Evolutionary conservation across 2,329 filamentous ascomycete genomes (phyloP).

Genomic region (Apiospora koreana): DNA sequence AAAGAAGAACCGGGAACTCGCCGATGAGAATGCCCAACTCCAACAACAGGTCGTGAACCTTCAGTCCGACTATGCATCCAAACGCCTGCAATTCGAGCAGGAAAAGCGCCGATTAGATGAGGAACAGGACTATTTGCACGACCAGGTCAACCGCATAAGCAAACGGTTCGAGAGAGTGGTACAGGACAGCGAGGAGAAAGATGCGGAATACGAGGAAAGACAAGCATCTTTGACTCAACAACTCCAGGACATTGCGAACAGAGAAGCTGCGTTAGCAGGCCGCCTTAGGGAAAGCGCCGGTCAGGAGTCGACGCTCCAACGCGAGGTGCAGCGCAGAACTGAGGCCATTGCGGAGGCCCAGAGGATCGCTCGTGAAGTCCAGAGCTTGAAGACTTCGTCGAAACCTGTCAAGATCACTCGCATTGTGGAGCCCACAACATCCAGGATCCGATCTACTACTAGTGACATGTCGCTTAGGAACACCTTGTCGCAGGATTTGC

Average conservation of each 20-base stretch:
- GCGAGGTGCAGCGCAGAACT: slow-evolving; percentile 18
- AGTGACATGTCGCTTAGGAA: slow-evolving; percentile 38
- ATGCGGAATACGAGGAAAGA: slow-evolving; percentile 20
- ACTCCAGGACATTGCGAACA: slow-evolving; percentile 23
- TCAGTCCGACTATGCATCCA: slow-evolving; percentile 20
- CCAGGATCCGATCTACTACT: slow-evolving; percentile 25
- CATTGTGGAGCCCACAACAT: slow-evolving; percentile 29
- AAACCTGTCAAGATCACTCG: slow-evolving; percentile 35
- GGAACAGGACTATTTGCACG: slow-evolving; percentile 35
- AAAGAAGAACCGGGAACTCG: slow-evolving; percentile 23
- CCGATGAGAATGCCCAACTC: slow-evolving; percentile 25
- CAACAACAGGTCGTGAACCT: slow-evolving; percentile 26
- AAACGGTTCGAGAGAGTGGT: slow-evolving; percentile 31
- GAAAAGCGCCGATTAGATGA: slow-evolving; percentile 23
- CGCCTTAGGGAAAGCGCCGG: slow-evolving; percentile 22
- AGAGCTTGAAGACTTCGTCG: slow-evolving; percentile 28
- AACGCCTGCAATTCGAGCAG: slow-evolving; percentile 20
- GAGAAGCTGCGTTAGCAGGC: slow-evolving; percentile 21
- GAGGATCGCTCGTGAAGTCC: slow-evolving; percentile 24
- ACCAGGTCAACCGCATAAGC: slow-evolving; percentile 43
- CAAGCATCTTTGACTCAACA: slow-evolving; percentile 23
- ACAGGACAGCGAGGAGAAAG: slow-evolving; percentile 29
- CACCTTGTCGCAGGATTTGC: slow-evolving; percentile 32
- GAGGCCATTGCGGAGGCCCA: slow-evolving; percentile 25
- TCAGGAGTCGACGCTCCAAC: slow-evolving; percentile 22